Evolutionary conservation across 2,329 filamentous ascomycete species (phyloP).

Genomic region (Cephalotrichum gorgonifer): DNA sequence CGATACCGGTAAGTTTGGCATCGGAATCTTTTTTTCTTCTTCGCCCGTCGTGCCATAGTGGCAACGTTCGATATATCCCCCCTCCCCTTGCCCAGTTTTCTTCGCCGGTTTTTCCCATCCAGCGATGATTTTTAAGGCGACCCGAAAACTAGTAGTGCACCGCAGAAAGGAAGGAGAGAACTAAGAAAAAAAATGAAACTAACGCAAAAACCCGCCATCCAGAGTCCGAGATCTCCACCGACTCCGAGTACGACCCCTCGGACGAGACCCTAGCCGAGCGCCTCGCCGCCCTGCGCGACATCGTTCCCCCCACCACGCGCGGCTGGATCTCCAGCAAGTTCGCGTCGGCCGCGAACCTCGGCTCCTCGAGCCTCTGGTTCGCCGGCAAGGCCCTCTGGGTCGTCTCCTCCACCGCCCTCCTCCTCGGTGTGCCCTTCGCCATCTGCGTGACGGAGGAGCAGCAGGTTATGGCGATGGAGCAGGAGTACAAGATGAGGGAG

Average conservation of each 20-base stretch:
- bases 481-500: slow-evolving; percentile 93
- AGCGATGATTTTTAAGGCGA: not conserved
- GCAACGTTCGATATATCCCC: too few relatives aligned
- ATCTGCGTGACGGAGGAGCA: slow-evolving; percentile 92
- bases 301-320: slow-evolving; percentile 63
- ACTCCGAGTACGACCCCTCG: slow-evolving; percentile 56
- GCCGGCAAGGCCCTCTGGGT: slow-evolving; percentile 86
- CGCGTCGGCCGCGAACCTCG: slow-evolving; percentile 37
- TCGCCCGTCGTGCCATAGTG: too few relatives aligned
- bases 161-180: not conserved
- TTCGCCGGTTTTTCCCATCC: slow-evolving; percentile 5
- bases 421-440: slow-evolving; percentile 88
- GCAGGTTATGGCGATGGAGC: slow-evolving; percentile 94
- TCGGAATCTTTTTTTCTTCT: too few relatives aligned
- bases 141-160: not conserved
- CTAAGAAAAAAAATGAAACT: not conserved
- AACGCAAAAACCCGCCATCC: slow-evolving; percentile 6
- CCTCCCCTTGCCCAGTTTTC: not conserved
- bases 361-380: slow-evolving; percentile 52
- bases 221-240: slow-evolving; percentile 80
- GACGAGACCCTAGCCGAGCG: slow-evolving; percentile 56
- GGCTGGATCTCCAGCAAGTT: slow-evolving; percentile 54
- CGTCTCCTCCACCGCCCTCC: slow-evolving; percentile 75
- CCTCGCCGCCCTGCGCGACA: slow-evolving; percentile 63
- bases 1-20: slow-evolving; percentile 65